A percentile compares a stretch with the other conserved stretches of the same genome.
Evolutionary conservation across 2,329 filamentous ascomycete genomes (phyloP).

Genomic region (Pseudopyrenochaeta lycopersici): DNA sequence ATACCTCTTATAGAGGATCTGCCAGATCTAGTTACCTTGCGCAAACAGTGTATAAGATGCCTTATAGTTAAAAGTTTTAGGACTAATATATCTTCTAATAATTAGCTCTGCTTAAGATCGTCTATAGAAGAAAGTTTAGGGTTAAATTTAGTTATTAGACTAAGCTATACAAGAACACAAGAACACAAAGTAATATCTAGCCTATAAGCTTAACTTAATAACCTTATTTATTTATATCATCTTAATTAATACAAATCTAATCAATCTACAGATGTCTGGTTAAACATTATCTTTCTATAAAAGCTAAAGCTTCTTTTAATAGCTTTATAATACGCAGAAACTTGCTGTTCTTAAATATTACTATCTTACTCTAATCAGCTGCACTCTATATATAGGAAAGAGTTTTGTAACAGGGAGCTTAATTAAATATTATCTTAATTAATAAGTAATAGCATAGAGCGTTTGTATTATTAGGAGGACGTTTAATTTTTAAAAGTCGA

Average conservation of each 20-base stretch:
- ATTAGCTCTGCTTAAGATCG: not conserved
- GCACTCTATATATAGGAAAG: slow-evolving; percentile 10
- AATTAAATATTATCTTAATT: not conserved
- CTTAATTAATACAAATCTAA: slow-evolving; percentile 27
- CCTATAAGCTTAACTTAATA: slow-evolving; percentile 23
- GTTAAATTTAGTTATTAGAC: not conserved
- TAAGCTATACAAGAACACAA: slow-evolving; percentile 7
- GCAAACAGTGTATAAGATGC: not conserved
- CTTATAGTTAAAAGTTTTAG: not conserved
- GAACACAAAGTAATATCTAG: slow-evolving; percentile 15
- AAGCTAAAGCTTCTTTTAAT: not conserved
- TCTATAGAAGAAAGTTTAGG: not conserved
- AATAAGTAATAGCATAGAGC: not conserved
- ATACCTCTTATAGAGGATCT: not conserved
- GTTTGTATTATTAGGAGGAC: not conserved
- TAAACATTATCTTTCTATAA: not conserved
- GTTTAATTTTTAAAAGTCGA: not conserved
- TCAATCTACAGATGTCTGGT: slow-evolving; percentile 22
- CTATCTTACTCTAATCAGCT: not conserved
- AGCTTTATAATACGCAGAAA: slow-evolving; percentile 1
- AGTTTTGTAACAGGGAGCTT: slow-evolving; percentile 2
- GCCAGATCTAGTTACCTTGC: not conserved
- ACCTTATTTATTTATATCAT: slow-evolving; percentile 16
- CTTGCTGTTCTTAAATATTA: not conserved
- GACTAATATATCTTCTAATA: not conserved